A percentile compares a stretch with the other conserved stretches of the same genome.
These are phyloP conservation scores for Telopea speciosissima DNA, from an alignment of 177 flowering plant species.

Conservation along the genomic window DNA sequence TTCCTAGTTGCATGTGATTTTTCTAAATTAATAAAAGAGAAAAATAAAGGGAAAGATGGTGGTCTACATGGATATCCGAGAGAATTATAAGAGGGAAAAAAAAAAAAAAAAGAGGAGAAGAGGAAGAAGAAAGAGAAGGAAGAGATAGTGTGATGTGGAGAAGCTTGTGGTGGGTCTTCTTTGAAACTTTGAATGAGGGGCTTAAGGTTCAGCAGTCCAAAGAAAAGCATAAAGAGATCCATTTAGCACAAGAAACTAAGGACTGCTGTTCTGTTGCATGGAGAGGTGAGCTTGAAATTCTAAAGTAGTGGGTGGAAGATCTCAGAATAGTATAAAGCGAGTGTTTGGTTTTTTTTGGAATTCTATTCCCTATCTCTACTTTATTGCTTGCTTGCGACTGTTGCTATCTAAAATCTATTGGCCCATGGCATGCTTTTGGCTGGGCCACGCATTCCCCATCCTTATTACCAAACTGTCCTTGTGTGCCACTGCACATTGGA, in stretches of 20 bases:
- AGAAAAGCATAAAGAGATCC: slow-evolving; percentile 68
- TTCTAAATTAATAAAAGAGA: slow-evolving; percentile 3
- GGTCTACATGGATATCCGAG: slow-evolving; percentile 26
- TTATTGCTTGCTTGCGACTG: slow-evolving; percentile 41
- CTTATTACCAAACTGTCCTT: not conserved
- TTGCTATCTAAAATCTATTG: slow-evolving; percentile 17
- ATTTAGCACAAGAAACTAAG: slow-evolving; percentile 60
- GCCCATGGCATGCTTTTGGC: slow-evolving; percentile 15
- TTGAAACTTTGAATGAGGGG: slow-evolving; percentile 33
- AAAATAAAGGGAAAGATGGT: slow-evolving; percentile 19
- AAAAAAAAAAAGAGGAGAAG: too few relatives aligned
- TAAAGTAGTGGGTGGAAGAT: slow-evolving; percentile 12
- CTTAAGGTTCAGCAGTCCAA: slow-evolving; percentile 20
- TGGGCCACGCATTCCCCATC: not conserved
- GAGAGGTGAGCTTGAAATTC: slow-evolving; percentile 54
- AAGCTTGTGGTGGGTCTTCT: slow-evolving; percentile 15
- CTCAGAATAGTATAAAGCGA: slow-evolving; percentile 33
- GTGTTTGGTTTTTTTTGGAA: slow-evolving; percentile 19
- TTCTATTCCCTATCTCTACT: slow-evolving; percentile 27
- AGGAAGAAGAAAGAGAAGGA: slow-evolving; percentile 2
- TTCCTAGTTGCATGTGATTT: slow-evolving; percentile 12
- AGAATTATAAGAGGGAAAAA: slow-evolving; percentile 5
- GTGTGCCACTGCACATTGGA: not conserved
- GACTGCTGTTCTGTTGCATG: slow-evolving; percentile 38
- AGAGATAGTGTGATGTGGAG: slow-evolving; percentile 15